phyloP scores from a whole-genome alignment of 257 asterid genomes.

The Linaria vulgaris region DNA sequence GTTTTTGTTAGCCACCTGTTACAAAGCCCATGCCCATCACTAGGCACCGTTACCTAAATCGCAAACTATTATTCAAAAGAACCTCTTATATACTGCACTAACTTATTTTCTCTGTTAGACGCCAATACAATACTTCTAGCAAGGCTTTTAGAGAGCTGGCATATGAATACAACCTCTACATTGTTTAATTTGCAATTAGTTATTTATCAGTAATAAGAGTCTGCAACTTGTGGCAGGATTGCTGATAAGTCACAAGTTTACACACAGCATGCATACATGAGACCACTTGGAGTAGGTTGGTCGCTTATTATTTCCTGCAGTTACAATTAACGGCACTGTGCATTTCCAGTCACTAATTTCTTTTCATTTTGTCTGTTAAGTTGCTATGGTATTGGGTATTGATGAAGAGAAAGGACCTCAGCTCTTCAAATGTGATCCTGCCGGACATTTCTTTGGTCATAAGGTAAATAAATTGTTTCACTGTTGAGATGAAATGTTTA shows the following conservation, averaged over 20 bases:
- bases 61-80: too few relatives aligned
- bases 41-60: too few relatives aligned
- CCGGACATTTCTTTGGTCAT: conserved; percentile 98
- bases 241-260: conserved; percentile 99
- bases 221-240: conserved; percentile 57
- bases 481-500: conserved; percentile 3
- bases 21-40: too few relatives aligned
- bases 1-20: too few relatives aligned
- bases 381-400: conserved; percentile 93
- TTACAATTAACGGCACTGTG: neutral
- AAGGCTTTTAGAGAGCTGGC: neutral
- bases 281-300: conserved; percentile 99
- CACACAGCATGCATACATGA: conserved; percentile 99
- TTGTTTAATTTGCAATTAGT: neutral
- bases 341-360: neutral
- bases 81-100: neutral
- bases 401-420: conserved; percentile 97
- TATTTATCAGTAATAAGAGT: neutral
- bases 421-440: conserved; percentile 98
- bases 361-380: conserved; percentile 36
- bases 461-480: conserved; percentile 52
- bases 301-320: conserved; percentile 22
- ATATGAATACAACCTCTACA: neutral
- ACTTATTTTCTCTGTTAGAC: neutral
- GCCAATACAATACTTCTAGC: neutral